phyloP scores from a whole-genome alignment of 192 early-diverging fungal genomes.

The Geranomyces variabilis region DNA sequence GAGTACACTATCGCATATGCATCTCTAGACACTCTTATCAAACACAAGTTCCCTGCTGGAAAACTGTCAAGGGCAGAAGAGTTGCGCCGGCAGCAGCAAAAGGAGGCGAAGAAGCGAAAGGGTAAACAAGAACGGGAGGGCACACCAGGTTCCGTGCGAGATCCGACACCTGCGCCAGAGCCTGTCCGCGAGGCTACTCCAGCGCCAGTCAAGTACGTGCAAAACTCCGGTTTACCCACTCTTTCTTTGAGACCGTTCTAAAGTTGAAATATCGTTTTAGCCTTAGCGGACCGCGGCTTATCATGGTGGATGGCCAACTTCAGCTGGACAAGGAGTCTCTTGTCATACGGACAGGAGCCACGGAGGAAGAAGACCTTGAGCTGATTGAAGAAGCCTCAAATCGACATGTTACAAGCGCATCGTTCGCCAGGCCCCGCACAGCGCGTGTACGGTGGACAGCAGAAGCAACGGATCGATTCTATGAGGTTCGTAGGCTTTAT shows the following conservation, averaged over 20 bases:
- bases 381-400: slow-evolving; percentile 36
- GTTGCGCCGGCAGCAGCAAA: slow-evolving; percentile 4
- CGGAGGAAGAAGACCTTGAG: slow-evolving; percentile 32
- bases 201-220: slow-evolving; percentile 3
- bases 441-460: slow-evolving; percentile 32
- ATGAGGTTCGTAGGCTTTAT: slow-evolving; percentile 22
- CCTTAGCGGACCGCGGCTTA: slow-evolving; percentile 12
- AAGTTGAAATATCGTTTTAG: neutral
- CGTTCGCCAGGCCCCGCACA: slow-evolving; percentile 31
- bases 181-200: slow-evolving; percentile 3
- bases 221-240: neutral
- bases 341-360: slow-evolving; percentile 6
- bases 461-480: slow-evolving; percentile 35
- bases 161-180: slow-evolving; percentile 3
- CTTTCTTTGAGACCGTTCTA: neutral
- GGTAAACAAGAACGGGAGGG: slow-evolving; percentile 9
- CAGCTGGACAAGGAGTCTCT: slow-evolving; percentile 27
- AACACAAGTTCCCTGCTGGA: slow-evolving; percentile 25
- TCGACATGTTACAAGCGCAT: slow-evolving; percentile 32
- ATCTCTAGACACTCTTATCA: slow-evolving; percentile 6
- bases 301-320: slow-evolving; percentile 23
- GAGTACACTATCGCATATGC: neutral
- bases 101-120: slow-evolving; percentile 14
- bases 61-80: slow-evolving; percentile 29
- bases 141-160: slow-evolving; percentile 14